Evolutionary conservation across 2,329 filamentous ascomycete genomes (phyloP).

Genomic region (Amylocarpus encephaloides): DNA sequence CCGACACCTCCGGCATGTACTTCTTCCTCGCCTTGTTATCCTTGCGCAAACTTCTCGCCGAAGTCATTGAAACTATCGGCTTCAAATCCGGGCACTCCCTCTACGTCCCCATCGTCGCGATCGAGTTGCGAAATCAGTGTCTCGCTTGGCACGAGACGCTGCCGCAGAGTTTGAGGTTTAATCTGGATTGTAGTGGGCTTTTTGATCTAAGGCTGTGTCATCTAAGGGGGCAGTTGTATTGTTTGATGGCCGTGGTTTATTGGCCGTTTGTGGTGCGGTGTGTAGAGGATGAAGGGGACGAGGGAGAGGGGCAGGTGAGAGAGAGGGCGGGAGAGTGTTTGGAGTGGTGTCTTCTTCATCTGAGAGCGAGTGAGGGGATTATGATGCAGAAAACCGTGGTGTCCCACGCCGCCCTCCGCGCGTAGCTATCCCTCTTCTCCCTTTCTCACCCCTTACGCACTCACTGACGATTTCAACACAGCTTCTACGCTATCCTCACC

Average conservation of each 20-base stretch:
- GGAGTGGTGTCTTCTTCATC: not conserved
- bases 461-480: not conserved
- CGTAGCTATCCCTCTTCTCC: not conserved
- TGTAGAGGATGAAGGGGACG: not conserved
- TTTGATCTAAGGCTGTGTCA: not conserved
- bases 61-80: not conserved
- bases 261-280: not conserved
- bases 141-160: not conserved
- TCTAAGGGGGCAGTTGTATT: not conserved
- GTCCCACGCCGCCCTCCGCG: not conserved
- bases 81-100: not conserved
- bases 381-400: slow-evolving; percentile 3
- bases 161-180: not conserved
- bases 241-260: not conserved
- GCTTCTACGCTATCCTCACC: not conserved
- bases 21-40: slow-evolving; percentile 1
- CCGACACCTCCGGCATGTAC: not conserved
- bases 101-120: not conserved
- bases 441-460: not conserved
- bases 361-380: not conserved
- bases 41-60: not conserved
- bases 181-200: not conserved
- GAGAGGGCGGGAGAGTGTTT: slow-evolving; percentile 1
- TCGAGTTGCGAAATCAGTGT: not conserved
- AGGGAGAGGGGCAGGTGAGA: not conserved